Percentiles rank a stretch among this genome's conserved stretches.
phyloP scores from a whole-genome alignment of 441 rosid genomes.

The Rhodomyrtus psidioides region DNA sequence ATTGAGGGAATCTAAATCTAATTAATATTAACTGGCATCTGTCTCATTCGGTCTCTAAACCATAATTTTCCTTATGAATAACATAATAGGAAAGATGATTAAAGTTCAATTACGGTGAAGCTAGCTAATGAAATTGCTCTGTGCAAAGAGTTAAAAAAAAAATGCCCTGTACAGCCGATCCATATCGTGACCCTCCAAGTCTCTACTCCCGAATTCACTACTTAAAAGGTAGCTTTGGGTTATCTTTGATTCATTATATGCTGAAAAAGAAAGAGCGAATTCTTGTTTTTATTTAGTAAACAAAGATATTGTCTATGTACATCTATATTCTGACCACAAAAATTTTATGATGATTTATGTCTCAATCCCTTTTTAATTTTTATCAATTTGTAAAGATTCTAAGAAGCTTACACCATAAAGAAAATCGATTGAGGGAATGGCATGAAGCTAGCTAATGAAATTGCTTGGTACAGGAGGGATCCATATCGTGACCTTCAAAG shows the following conservation, averaged over 20 bases:
- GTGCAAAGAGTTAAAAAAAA: too few species aligned
- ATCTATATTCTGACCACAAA: background rate
- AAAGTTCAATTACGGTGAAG: too few species aligned
- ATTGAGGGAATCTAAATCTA: background rate
- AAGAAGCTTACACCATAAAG: background rate
- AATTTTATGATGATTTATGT: background rate
- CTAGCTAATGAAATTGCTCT: background rate
- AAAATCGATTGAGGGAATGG: background rate
- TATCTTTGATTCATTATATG: background rate
- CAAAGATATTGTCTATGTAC: background rate
- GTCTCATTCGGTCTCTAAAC: background rate
- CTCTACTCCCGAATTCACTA: rapidly evolving
- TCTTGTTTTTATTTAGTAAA: background rate
- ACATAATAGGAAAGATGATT: background rate
- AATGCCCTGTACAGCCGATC: too few species aligned
- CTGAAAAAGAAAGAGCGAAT: background rate
- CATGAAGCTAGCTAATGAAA: background rate
- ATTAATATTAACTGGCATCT: background rate
- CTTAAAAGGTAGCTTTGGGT: background rate
- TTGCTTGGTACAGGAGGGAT: background rate
- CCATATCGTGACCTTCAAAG: background rate
- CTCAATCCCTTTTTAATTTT: background rate
- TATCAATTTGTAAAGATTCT: background rate
- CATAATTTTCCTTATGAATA: background rate
- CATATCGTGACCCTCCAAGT: too few species aligned